These are phyloP conservation scores for Leucosporidium yakuticum DNA, from an alignment of 768 basidiomycete species.

Conservation along the genomic window DNA sequence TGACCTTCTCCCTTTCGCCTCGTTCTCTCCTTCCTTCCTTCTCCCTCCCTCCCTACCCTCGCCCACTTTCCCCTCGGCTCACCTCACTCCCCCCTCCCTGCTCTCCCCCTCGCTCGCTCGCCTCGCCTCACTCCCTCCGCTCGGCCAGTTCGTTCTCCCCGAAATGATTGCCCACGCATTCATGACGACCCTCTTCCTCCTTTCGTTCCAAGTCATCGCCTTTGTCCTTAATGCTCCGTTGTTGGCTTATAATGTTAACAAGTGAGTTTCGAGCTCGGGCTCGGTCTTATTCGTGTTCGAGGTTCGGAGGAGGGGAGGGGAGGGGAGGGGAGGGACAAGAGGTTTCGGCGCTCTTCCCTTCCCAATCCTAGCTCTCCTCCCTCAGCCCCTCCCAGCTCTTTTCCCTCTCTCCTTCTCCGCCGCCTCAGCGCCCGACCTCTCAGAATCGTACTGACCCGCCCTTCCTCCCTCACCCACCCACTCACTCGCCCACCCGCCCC, in stretches of 20 bases:
- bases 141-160: slow-evolving; percentile 83
- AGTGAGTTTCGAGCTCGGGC: slow-evolving; percentile 54
- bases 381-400: no score
- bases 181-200: slow-evolving; percentile 81
- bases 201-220: slow-evolving; percentile 91
- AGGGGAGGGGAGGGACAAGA: no score
- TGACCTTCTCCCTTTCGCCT: background rate
- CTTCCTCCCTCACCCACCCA: background rate
- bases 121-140: background rate
- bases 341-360: no score
- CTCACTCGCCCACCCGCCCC: no score
- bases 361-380: no score
- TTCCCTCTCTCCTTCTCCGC: no score
- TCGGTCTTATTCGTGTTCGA: no score
- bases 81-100: background rate
- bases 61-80: background rate
- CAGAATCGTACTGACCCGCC: background rate
- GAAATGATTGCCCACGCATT: slow-evolving; percentile 93
- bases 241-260: slow-evolving; percentile 84
- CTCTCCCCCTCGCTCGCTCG: background rate
- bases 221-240: slow-evolving; percentile 84
- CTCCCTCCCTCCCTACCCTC: background rate
- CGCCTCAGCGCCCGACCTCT: no score
- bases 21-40: background rate
- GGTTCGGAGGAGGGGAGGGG: no score